Percentiles rank a stretch among this genome's conserved stretches.
These are phyloP conservation scores for Lomentospora prolificans DNA, from an alignment of 2,329 filamentous ascomycete species.

Conservation along the genomic window DNA sequence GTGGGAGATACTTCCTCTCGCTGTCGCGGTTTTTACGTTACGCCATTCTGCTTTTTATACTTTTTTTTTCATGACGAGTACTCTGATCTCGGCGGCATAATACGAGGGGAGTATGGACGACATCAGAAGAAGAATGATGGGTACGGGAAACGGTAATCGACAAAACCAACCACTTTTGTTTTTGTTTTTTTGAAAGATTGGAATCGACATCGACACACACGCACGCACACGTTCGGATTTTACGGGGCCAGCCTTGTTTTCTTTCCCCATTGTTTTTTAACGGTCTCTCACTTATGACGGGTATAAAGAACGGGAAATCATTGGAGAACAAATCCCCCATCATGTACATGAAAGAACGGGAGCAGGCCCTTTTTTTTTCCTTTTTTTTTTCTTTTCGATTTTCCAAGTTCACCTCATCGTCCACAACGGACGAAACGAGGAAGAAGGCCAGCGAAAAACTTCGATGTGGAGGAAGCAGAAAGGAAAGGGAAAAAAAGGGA, in stretches of 20 bases:
- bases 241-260: not conserved
- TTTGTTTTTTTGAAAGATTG: slow-evolving; percentile 1
- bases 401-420: no score
- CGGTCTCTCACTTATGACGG: not conserved
- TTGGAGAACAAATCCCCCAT: not conserved
- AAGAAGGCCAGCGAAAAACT: slow-evolving; percentile 9
- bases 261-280: not conserved
- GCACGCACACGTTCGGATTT: no score
- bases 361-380: not conserved
- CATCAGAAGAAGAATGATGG: not conserved
- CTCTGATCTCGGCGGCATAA: not conserved
- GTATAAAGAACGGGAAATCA: not conserved
- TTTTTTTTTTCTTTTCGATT: not conserved
- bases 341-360: not conserved
- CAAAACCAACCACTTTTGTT: not conserved
- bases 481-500: not conserved
- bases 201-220: not conserved
- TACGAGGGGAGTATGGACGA: slow-evolving; percentile 1
- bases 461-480: not conserved
- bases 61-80: not conserved
- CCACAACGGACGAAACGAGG: no score
- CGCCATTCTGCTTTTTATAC: slow-evolving; percentile 6
- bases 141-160: slow-evolving; percentile 3
- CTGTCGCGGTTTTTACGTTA: not conserved
- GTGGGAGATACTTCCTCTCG: not conserved